Evolutionary conservation across 129 eudicot species (phyloP).

Genomic region (Centella asiatica): DNA sequence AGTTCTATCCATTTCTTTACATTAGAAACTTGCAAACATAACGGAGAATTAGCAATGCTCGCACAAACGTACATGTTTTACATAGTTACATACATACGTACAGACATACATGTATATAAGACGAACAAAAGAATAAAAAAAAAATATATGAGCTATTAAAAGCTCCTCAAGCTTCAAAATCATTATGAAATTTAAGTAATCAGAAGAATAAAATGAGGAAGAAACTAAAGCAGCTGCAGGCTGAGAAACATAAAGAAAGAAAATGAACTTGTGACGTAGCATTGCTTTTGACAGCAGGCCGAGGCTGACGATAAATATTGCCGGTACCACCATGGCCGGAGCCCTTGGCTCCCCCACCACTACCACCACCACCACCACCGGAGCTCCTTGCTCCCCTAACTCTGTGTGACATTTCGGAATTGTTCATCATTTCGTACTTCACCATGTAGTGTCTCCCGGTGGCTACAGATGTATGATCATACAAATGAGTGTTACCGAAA

Average conservation of each 20-base stretch:
- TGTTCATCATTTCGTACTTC: neutral
- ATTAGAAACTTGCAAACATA: no score
- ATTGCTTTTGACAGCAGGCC: neutral
- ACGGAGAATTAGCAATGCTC: no score
- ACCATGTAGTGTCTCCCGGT: neutral
- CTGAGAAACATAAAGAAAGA: neutral
- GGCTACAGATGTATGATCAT: slow-evolving; percentile 9
- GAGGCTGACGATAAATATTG: slow-evolving; percentile 22
- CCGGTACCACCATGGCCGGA: no score
- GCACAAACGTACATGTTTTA: no score
- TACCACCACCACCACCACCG: slow-evolving; percentile 36
- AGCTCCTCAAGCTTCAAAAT: neutral
- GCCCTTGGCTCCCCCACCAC: no score
- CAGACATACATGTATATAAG: no score
- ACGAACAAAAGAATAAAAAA: no score
- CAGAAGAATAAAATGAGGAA: slow-evolving; percentile 19
- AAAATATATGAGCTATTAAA: neutral
- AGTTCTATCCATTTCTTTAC: no score
- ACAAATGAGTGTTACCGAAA: no score
- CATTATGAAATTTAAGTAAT: neutral
- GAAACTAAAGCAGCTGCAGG: slow-evolving; percentile 15
- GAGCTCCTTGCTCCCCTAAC: slow-evolving; percentile 23
- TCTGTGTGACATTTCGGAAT: slow-evolving; percentile 2
- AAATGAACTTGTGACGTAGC: slow-evolving; percentile 2
- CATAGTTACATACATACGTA: no score